phyloP scores from a whole-genome alignment of 176 grass and related monocot species.

The Hyparrhenia diplandra region DNA sequence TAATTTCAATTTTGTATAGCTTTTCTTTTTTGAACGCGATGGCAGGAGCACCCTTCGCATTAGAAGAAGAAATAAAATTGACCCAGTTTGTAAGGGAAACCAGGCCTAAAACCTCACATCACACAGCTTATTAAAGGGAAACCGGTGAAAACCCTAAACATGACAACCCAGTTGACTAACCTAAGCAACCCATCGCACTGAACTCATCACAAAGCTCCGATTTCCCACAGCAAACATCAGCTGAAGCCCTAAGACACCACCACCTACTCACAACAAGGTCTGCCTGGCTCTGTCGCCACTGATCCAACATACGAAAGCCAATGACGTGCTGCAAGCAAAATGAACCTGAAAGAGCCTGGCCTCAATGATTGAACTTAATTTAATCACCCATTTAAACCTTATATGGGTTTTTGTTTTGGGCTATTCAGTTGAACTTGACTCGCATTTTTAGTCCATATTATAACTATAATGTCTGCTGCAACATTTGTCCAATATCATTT shows the following conservation, averaged over 20 bases:
- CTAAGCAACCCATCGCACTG: background rate
- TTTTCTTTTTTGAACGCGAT: background rate
- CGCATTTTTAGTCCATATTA: background rate
- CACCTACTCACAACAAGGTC: background rate
- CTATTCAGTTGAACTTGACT: constrained; percentile 8
- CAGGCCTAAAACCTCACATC: background rate
- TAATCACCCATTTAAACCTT: too few relatives aligned
- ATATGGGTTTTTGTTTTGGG: background rate
- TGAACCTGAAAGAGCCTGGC: background rate
- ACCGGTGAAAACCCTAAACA: background rate
- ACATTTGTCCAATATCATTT: background rate
- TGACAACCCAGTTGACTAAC: background rate
- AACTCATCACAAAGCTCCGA: background rate
- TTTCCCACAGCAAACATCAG: background rate
- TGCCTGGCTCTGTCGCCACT: background rate
- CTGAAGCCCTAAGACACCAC: background rate
- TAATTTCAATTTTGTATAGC: background rate
- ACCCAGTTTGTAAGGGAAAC: background rate
- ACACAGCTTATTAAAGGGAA: background rate
- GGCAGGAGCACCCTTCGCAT: background rate
- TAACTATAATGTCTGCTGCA: background rate
- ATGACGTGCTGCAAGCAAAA: background rate
- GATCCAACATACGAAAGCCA: background rate
- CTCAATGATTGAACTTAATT: background rate
- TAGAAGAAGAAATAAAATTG: background rate